phyloP scores from a whole-genome alignment of 2,329 filamentous ascomycete species.

The Botryotinia narcissicola region DNA sequence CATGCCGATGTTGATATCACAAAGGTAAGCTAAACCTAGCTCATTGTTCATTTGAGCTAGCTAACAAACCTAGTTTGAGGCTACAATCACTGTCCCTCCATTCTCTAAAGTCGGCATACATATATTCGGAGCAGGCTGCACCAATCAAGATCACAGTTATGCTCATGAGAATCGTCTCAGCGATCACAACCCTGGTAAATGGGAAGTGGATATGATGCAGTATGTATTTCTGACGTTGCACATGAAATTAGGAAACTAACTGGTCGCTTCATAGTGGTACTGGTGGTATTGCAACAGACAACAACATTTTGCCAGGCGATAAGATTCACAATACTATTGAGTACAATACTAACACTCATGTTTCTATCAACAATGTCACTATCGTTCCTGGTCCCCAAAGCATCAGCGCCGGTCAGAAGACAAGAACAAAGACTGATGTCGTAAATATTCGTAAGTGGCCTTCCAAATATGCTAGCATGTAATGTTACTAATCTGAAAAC shows the following conservation, averaged over 20 bases:
- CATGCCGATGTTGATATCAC: background rate
- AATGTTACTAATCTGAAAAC: background rate
- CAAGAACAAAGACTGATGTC: background rate
- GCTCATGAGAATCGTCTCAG: constrained; percentile 29
- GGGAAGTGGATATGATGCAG: constrained; percentile 13
- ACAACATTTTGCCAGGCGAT: constrained; percentile 7
- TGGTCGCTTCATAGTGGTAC: background rate
- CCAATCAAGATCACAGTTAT: constrained; percentile 24
- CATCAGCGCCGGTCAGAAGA: background rate
- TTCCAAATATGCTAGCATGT: background rate
- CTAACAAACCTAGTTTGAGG: constrained; percentile 24
- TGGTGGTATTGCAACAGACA: background rate
- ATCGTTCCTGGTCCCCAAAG: background rate
- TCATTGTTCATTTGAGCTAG: background rate
- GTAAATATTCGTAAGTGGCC: background rate
- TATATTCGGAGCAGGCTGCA: constrained; percentile 27
- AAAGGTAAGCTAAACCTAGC: background rate
- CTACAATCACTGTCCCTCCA: constrained; percentile 27
- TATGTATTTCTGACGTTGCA: background rate
- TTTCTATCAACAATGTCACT: background rate
- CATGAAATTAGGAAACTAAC: background rate
- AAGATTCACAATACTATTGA: background rate
- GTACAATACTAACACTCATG: background rate
- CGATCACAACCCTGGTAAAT: constrained; percentile 27
- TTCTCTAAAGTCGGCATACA: constrained; percentile 24